phyloP scores from a whole-genome alignment of 257 asterid species.

The Petrea volubilis region DNA sequence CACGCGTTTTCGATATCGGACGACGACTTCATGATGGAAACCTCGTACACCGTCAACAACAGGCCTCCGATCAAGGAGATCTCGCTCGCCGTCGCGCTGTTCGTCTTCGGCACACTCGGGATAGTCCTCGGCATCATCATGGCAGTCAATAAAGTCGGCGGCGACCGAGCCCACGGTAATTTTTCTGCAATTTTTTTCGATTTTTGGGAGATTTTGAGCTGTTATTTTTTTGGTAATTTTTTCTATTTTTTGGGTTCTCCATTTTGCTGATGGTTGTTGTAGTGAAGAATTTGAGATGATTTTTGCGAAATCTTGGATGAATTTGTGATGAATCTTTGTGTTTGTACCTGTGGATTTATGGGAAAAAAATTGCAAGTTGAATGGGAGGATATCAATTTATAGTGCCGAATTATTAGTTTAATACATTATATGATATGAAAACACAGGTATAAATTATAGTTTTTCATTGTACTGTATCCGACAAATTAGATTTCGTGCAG shows the following conservation, averaged over 20 bases:
- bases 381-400: neutral
- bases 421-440: neutral
- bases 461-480: neutral
- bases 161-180: slow-evolving; percentile 84
- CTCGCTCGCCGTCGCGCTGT: slow-evolving; percentile 79
- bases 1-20: slow-evolving; percentile 93
- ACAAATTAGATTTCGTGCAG: neutral
- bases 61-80: slow-evolving; percentile 91
- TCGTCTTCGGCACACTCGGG: slow-evolving; percentile 72
- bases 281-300: neutral
- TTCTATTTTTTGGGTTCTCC: neutral
- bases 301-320: neutral
- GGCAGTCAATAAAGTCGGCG: slow-evolving; percentile 81
- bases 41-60: slow-evolving; percentile 59
- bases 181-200: neutral
- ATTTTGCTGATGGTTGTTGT: neutral
- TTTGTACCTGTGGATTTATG: neutral
- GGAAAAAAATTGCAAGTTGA: neutral
- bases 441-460: neutral
- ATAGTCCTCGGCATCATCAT: slow-evolving; percentile 61
- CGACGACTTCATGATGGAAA: slow-evolving; percentile 82
- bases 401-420: neutral
- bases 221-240: neutral
- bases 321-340: neutral
- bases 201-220: slow-evolving; percentile 13